These are phyloP conservation scores for Candolleomyces eurysporus DNA, from an alignment of 768 basidiomycete genomes.

Conservation along the genomic window DNA sequence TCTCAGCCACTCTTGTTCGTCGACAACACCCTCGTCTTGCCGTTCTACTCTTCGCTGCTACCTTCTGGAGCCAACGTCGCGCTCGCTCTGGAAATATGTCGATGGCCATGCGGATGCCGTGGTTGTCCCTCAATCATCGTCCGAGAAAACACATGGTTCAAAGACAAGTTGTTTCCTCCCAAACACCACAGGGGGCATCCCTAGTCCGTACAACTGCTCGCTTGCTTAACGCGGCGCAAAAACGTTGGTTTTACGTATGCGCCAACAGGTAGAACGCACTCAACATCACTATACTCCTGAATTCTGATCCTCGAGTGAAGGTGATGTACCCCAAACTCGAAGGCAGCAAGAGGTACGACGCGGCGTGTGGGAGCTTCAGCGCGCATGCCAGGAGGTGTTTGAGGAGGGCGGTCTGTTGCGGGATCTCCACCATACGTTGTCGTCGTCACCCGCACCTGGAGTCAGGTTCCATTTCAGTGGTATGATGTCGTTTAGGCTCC, in stretches of 20 bases:
- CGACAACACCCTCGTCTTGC: conserved; percentile 93
- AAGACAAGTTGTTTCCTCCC: conserved; percentile 74
- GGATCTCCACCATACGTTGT: conserved; percentile 17
- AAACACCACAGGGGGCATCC: conserved; percentile 82
- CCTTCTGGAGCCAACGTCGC: conserved; percentile 80
- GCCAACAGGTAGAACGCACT: conserved; percentile 86
- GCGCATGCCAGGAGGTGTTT: conserved; percentile 69
- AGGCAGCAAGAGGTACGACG: conserved; percentile 47
- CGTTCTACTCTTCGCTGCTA: conserved; percentile 88
- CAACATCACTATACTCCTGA: conserved; percentile 67
- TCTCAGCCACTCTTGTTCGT: conserved; percentile 78
- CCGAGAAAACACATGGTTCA: not conserved
- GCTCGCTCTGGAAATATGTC: conserved; percentile 86
- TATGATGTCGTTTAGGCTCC: conserved; percentile 60
- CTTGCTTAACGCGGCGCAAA: conserved; percentile 88
- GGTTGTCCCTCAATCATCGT: conserved; percentile 50
- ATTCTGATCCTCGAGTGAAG: conserved; percentile 55
- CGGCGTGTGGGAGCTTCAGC: conserved; percentile 62
- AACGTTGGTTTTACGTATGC: conserved; percentile 87
- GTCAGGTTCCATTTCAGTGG: no score
- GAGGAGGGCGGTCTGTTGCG: conserved; percentile 21
- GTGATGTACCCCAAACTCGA: conserved; percentile 86
- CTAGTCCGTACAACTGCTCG: conserved; percentile 86
- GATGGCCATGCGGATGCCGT: conserved; percentile 89
- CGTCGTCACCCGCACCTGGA: conserved; percentile 18